phyloP scores from a whole-genome alignment of 2,329 filamentous ascomycete species.

The Phaeophleospora eucalypticola region DNA sequence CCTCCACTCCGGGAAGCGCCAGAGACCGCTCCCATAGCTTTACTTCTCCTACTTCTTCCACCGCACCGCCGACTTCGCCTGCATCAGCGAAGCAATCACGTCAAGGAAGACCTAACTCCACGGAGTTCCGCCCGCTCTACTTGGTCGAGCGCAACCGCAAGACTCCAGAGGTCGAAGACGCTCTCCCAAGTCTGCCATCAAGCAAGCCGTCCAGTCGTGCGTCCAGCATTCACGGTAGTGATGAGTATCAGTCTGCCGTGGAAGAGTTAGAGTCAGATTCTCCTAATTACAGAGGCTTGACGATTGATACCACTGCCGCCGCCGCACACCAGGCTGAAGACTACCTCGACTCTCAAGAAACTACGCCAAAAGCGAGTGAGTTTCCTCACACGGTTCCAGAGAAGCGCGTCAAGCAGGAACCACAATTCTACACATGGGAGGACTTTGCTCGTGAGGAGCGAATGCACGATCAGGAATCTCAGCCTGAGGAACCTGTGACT shows the following conservation, averaged over 20 bases:
- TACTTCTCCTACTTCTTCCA: constrained; percentile 15
- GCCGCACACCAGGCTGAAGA: constrained; percentile 23
- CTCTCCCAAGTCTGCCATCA: constrained; percentile 51
- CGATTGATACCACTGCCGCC: constrained; percentile 24
- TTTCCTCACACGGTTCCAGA: constrained; percentile 30
- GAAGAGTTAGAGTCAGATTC: constrained; percentile 30
- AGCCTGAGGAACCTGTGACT: neutral
- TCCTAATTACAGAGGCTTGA: constrained; percentile 16
- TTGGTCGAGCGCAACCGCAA: constrained; percentile 66
- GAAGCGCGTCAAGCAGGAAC: constrained; percentile 22
- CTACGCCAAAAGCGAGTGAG: constrained; percentile 62
- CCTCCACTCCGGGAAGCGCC: constrained; percentile 23
- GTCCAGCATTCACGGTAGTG: constrained; percentile 37
- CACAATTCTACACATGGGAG: constrained; percentile 38
- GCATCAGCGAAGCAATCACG: constrained; percentile 18
- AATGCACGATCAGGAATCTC: constrained; percentile 16
- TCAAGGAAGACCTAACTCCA: constrained; percentile 23
- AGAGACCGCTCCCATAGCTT: constrained; percentile 31
- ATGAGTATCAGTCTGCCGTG: constrained; percentile 42
- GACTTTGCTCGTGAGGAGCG: constrained; percentile 33
- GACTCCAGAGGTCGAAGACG: constrained; percentile 39
- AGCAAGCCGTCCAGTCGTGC: constrained; percentile 42
- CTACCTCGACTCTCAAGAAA: constrained; percentile 61
- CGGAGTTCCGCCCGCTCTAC: constrained; percentile 75
- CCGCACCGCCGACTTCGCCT: constrained; percentile 18